These are phyloP conservation scores for Lyophyllum shimeji DNA, from an alignment of 768 basidiomycete species.

Conservation along the genomic window DNA sequence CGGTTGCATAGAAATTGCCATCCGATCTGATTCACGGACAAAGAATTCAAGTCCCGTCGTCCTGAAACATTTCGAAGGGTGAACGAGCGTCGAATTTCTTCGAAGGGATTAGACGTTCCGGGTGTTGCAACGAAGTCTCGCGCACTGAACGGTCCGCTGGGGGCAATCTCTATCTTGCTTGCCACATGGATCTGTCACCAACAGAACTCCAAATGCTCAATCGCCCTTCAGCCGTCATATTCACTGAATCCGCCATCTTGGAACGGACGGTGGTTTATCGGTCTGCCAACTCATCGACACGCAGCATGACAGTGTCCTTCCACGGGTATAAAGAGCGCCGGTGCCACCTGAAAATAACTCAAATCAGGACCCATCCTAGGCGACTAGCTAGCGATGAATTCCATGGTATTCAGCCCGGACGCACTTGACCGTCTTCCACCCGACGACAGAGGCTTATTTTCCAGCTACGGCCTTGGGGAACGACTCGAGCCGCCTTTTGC, in stretches of 20 bases:
- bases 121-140: not conserved
- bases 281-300: not conserved
- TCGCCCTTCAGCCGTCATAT: not conserved
- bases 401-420: not conserved
- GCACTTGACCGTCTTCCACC: slow-evolving; percentile 25
- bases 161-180: not conserved
- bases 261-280: not conserved
- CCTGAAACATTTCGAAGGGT: not conserved
- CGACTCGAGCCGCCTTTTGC: slow-evolving; percentile 36
- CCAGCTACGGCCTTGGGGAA: slow-evolving; percentile 43
- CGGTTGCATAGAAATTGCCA: too few relatives aligned
- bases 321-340: not conserved
- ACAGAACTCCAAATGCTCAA: not conserved
- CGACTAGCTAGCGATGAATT: not conserved
- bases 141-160: not conserved
- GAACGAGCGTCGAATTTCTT: not conserved
- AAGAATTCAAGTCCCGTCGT: not conserved
- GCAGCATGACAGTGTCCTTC: not conserved
- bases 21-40: too few relatives aligned
- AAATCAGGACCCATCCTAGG: not conserved
- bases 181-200: not conserved
- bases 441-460: slow-evolving; percentile 41
- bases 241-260: not conserved
- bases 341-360: slow-evolving; percentile 1
- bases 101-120: not conserved